Evolutionary conservation across 768 basidiomycete species (phyloP), one percentile per base, ranked within the genome.

Genomic region (Pisolithus sp.): DNA sequence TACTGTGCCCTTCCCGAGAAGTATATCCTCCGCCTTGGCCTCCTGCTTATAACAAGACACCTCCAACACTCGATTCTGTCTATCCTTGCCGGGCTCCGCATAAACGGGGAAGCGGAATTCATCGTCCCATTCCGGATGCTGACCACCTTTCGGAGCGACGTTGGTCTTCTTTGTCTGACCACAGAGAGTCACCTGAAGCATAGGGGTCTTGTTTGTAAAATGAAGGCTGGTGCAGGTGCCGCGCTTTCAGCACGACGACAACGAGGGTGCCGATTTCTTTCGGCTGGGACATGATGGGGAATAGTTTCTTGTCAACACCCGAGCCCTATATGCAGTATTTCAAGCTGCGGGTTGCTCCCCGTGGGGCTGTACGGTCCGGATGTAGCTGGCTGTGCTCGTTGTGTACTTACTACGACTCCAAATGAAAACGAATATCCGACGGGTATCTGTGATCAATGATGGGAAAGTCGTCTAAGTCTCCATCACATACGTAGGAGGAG

Each of bases 161-260:
- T 79, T 74, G 0, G 91, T 93, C 52, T 79, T 78, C 62, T 88
- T 81, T 48, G 78, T 82, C 17, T 72, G 71, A 37, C 82, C 81
- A 66, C 73, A 68, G 52, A 93, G 68, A 2, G 73, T 71, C 6
- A 82, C 74, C 56, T 86, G 77, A 3, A n/a, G 83, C 85, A 64
- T 84, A 95, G 1, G 88, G 92, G 68, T 94, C 89, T 63, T 95
- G 93, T 67, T 96, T 97, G 68, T 88, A 86, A 63, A 96, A 86
- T 7, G 80, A 82, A 58, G 87, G 88, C 48, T 84, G 86, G 71
- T 94, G 86, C 20, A 95, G 75, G 61, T 95, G 85, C 55, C 78
- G 79, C 5, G 88, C 92, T 68, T 93, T 91, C 58, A 94, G 79
- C 17, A 94, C 78, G 40, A 94, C 87, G 30, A 92, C 77, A 52